These are phyloP conservation scores for Kwoniella shandongensis DNA, from an alignment of 768 basidiomycete genomes.

Conservation along the genomic window DNA sequence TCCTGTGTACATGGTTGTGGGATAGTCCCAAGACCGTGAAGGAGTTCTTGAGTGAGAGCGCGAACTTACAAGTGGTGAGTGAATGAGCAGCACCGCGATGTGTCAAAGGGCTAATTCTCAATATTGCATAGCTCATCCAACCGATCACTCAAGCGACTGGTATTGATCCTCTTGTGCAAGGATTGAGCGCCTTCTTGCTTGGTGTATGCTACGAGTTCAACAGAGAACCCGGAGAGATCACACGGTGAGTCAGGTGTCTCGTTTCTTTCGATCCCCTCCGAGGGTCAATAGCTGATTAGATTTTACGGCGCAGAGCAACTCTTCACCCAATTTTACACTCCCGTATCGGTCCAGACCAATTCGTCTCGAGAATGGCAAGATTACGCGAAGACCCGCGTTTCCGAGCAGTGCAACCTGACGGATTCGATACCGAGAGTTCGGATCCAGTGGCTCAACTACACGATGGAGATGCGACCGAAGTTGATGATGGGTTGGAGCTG, in stretches of 20 bases:
- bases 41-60: conserved; percentile 81
- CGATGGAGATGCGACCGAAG: conserved; percentile 57
- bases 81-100: too few relatives aligned
- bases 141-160: conserved; percentile 89
- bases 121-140: conserved; percentile 90
- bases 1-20: conserved; percentile 93
- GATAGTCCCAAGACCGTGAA: conserved; percentile 84
- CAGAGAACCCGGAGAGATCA: conserved; percentile 90
- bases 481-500: conserved; percentile 66
- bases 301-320: conserved; percentile 61
- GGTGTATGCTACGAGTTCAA: conserved; percentile 97
- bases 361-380: conserved; percentile 80
- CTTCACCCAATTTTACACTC: conserved; percentile 81
- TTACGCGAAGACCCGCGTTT: conserved; percentile 91
- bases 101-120: too few relatives aligned
- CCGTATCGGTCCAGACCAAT: conserved; percentile 83
- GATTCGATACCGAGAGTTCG: conserved; percentile 61
- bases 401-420: conserved; percentile 82
- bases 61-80: conserved; percentile 85
- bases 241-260: conserved; percentile 62
- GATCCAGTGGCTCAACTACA: conserved; percentile 17
- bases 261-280: not conserved
- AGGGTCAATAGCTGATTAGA: not conserved
- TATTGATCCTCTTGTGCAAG: conserved; percentile 79
- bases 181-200: conserved; percentile 84